Percentiles rank a stretch among this genome's conserved stretches.
Conservation (phyloP, 2,329 filamentous ascomycete genomes). For the Elsinoe arachidis region DNA sequence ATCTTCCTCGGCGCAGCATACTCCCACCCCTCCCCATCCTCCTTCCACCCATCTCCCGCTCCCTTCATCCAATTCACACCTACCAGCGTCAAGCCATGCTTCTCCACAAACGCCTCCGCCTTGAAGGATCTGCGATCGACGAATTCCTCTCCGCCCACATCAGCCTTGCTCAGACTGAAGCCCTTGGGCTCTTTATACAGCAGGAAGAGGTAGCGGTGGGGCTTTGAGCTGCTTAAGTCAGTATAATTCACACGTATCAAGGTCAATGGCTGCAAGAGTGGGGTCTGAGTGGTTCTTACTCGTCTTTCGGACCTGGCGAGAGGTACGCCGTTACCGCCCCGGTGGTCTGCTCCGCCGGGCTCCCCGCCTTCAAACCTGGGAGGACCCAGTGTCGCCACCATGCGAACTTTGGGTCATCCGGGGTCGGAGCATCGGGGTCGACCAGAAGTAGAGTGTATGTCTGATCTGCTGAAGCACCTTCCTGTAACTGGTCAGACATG, state of each 20-base stretch:
- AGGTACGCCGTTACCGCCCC: slow-evolving; percentile 26
- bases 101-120: slow-evolving; percentile 17
- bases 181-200: slow-evolving; percentile 25
- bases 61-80: slow-evolving; percentile 31
- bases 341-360: slow-evolving; percentile 15
- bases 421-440: slow-evolving; percentile 49
- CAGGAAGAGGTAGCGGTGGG: slow-evolving; percentile 29
- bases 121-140: slow-evolving; percentile 16
- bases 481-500: neutral
- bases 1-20: neutral
- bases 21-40: slow-evolving; percentile 13
- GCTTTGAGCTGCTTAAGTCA: slow-evolving; percentile 13
- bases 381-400: slow-evolving; percentile 50
- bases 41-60: slow-evolving; percentile 30
- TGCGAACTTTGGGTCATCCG: slow-evolving; percentile 46
- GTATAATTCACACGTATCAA: neutral
- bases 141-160: slow-evolving; percentile 31
- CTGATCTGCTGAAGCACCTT: neutral
- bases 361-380: slow-evolving; percentile 14
- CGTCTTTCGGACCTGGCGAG: slow-evolving; percentile 29
- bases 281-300: slow-evolving; percentile 18
- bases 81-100: slow-evolving; percentile 25
- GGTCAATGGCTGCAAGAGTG: neutral
- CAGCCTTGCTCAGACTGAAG: slow-evolving; percentile 20
- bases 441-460: slow-evolving; percentile 43